Evolutionary conservation across 495 filamentous ascomycete genomes (phyloP).

Genomic region (Xylaria grammica): DNA sequence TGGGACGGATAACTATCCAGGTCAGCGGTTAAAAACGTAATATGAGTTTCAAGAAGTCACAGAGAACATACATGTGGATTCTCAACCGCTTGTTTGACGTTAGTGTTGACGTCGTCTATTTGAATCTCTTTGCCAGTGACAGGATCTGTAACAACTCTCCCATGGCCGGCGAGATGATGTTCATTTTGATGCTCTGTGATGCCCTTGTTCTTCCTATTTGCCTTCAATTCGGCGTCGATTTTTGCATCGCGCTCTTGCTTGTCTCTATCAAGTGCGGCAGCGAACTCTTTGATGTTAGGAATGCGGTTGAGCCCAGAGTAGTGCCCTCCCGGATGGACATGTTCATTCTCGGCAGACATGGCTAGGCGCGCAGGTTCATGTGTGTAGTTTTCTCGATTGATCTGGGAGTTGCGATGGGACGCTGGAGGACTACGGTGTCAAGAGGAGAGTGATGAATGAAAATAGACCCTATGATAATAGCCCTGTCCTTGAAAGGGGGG

Average conservation of each 20-base stretch:
- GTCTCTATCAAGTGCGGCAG: slow-evolving; percentile 75
- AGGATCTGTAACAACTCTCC: slow-evolving; percentile 82
- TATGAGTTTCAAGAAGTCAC: neutral
- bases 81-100: slow-evolving; percentile 72
- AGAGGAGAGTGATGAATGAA: neutral
- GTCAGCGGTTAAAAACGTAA: slow-evolving; percentile 5
- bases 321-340: slow-evolving; percentile 40
- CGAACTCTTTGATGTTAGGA: slow-evolving; percentile 85
- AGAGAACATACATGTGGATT: slow-evolving; percentile 63
- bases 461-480: too few relatives aligned
- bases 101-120: slow-evolving; percentile 78
- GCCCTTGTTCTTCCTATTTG: slow-evolving; percentile 37
- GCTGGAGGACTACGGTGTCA: neutral
- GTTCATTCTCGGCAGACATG: slow-evolving; percentile 38
- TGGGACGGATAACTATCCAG: slow-evolving; percentile 72
- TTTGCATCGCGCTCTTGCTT: slow-evolving; percentile 75
- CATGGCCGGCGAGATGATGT: slow-evolving; percentile 48
- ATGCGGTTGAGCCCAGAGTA: slow-evolving; percentile 77
- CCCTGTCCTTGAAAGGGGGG: slow-evolving; percentile 4
- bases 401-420: neutral
- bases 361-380: neutral
- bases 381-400: neutral
- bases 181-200: slow-evolving; percentile 48
- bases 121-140: slow-evolving; percentile 83
- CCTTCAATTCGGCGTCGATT: slow-evolving; percentile 61